These are phyloP conservation scores for Candida sonorensis DNA, from an alignment of 805 yeast genomes.

Conservation along the genomic window DNA sequence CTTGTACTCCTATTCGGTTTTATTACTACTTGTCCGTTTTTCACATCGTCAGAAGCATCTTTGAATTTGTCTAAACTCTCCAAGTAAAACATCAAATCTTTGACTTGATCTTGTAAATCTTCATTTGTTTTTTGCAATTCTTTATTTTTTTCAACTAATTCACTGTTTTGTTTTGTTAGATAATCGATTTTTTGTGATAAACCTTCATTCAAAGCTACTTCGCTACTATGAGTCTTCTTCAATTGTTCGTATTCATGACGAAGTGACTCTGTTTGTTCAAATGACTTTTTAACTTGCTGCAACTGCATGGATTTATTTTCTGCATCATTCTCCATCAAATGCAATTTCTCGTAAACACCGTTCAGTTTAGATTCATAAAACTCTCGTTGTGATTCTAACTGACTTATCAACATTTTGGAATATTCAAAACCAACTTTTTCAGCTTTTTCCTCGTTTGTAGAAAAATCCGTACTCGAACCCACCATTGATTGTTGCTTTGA, in stretches of 20 bases:
- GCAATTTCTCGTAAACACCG: slow-evolving; percentile 19
- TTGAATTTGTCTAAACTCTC: slow-evolving; percentile 69
- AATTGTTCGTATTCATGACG: no score
- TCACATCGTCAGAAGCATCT: slow-evolving; percentile 64
- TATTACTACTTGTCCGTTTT: slow-evolving; percentile 60
- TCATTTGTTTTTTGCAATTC: slow-evolving; percentile 32
- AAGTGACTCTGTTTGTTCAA: no score
- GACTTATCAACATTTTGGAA: slow-evolving; percentile 69
- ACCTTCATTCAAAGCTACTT: slow-evolving; percentile 36
- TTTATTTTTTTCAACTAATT: slow-evolving; percentile 29
- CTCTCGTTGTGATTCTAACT: slow-evolving; percentile 79
- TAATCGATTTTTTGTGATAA: slow-evolving; percentile 34
- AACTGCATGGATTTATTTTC: no score
- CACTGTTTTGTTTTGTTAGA: slow-evolving; percentile 21
- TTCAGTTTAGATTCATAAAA: slow-evolving; percentile 56
- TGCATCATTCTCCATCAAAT: no score
- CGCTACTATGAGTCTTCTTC: slow-evolving; percentile 35
- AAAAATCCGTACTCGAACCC: slow-evolving; percentile 5
- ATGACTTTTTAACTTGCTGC: no score
- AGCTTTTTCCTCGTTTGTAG: slow-evolving; percentile 31
- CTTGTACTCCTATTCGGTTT: no score
- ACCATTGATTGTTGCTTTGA: no score
- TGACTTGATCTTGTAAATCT: slow-evolving; percentile 56
- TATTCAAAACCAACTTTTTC: slow-evolving; percentile 70
- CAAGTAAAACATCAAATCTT: slow-evolving; percentile 74